Conservation (phyloP, 192 early-diverging fungal species). For the Entrophospora sp. region DNA sequence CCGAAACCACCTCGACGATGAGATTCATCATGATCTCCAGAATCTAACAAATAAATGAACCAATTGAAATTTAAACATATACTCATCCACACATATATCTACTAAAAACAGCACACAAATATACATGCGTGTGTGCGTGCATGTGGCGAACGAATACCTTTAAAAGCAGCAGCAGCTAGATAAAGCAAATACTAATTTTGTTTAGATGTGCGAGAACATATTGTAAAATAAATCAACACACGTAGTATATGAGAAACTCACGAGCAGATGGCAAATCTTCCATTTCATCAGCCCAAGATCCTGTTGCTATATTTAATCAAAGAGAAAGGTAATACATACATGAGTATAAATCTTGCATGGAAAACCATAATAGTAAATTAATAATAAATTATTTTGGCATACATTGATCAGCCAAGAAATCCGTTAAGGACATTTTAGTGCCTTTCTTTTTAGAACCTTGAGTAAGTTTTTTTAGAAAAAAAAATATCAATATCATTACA, state of each 20-base stretch:
- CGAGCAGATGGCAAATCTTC: constrained; percentile 80
- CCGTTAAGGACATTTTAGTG: constrained; percentile 78
- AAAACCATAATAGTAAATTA: neutral
- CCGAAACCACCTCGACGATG: constrained; percentile 2
- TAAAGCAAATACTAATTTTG: neutral
- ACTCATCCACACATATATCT: too few species aligned
- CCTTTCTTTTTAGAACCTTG: constrained; percentile 65
- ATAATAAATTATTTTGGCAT: constrained; percentile 20
- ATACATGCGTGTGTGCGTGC: too few species aligned
- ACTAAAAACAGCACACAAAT: too few species aligned
- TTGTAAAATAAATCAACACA: constrained; percentile 5
- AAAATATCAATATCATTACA: too few species aligned
- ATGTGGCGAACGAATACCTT: neutral
- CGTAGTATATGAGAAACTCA: constrained; percentile 30
- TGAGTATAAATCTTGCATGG: neutral
- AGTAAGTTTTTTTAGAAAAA: too few species aligned
- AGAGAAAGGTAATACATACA: neutral
- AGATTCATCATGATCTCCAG: constrained; percentile 19
- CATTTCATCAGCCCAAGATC: constrained; percentile 92
- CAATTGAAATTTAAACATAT: neutral
- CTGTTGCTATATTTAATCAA: constrained; percentile 31
- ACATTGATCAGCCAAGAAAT: constrained; percentile 69
- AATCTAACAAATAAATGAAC: neutral
- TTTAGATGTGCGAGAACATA: constrained; percentile 10
- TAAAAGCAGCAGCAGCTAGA: constrained; percentile 17